Conservation (phyloP, 495 filamentous ascomycete genomes). For the Podospora didyma region DNA sequence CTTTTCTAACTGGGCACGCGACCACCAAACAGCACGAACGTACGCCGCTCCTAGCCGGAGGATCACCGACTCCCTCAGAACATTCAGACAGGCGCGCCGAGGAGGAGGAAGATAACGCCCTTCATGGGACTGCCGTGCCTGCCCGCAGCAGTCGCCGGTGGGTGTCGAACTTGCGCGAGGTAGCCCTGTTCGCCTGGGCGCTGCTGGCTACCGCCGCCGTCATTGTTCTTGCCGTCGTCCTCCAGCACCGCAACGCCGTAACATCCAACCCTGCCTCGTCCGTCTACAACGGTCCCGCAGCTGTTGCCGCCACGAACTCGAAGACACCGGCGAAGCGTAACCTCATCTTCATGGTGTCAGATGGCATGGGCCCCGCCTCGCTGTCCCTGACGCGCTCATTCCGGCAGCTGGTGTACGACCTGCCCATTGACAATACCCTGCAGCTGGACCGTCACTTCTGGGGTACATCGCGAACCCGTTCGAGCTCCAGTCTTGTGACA, state of each 20-base stretch:
- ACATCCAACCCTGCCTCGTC: slow-evolving; percentile 10
- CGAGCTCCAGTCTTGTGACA: slow-evolving; percentile 75
- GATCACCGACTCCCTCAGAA: slow-evolving; percentile 12
- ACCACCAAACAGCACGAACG: slow-evolving; percentile 15
- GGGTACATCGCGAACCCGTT: slow-evolving; percentile 83
- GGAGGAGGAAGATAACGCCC: slow-evolving; percentile 29
- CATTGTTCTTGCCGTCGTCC: slow-evolving; percentile 69
- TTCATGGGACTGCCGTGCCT: slow-evolving; percentile 12
- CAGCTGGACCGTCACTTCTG: slow-evolving; percentile 82
- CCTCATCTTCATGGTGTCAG: slow-evolving; percentile 96
- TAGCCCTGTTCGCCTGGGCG: slow-evolving; percentile 82
- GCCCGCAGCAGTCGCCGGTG: not conserved
- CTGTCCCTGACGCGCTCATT: slow-evolving; percentile 80
- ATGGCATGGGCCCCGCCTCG: slow-evolving; percentile 95
- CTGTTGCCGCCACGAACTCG: slow-evolving; percentile 46
- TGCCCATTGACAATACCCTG: slow-evolving; percentile 67
- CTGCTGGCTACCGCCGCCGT: slow-evolving; percentile 77
- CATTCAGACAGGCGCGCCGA: slow-evolving; percentile 23
- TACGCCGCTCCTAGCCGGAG: slow-evolving; percentile 28
- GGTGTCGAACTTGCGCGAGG: slow-evolving; percentile 40
- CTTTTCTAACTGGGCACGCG: not conserved
- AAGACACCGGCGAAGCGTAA: slow-evolving; percentile 74
- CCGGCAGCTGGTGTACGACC: slow-evolving; percentile 61
- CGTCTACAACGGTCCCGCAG: slow-evolving; percentile 27
- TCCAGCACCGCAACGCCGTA: slow-evolving; percentile 56